Percentiles rank a stretch among this genome's conserved stretches.
These are phyloP conservation scores for Eucalyptus cloeziana DNA, from an alignment of 345 rosid species.

Conservation along the genomic window DNA sequence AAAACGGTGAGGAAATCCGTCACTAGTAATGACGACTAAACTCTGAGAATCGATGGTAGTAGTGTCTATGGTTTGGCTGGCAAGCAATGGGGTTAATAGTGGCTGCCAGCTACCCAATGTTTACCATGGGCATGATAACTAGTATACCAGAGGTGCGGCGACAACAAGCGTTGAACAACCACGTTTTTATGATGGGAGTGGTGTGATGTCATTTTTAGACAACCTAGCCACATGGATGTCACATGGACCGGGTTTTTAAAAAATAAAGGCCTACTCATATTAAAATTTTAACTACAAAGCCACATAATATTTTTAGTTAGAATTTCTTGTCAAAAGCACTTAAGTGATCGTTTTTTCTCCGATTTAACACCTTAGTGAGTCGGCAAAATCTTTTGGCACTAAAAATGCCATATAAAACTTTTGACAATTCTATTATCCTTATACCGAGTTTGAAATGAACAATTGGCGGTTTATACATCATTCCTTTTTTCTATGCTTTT, in stretches of 20 bases:
- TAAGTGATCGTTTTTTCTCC: accelerated
- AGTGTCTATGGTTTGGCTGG: no score
- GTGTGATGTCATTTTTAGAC: accelerated
- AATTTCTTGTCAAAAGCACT: accelerated
- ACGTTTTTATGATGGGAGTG: no score
- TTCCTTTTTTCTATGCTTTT: not conserved
- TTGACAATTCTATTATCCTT: accelerated
- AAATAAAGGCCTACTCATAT: no score
- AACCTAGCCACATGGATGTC: accelerated
- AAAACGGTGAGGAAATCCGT: no score
- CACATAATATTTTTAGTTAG: accelerated
- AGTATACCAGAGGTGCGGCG: accelerated
- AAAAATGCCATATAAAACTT: accelerated
- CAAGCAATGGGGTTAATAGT: no score
- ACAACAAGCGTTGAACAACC: no score
- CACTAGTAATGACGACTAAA: no score
- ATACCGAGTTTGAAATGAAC: accelerated
- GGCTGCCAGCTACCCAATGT: accelerated
- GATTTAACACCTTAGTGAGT: accelerated
- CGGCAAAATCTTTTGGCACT: no score
- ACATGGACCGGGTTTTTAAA: accelerated
- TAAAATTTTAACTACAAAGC: no score
- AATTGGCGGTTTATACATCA: not conserved
- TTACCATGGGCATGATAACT: no score
- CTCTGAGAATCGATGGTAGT: no score